Evolutionary conservation across 202 grass and related monocot species (phyloP).

Genomic region (Schoenoplectus tabernaemontani): DNA sequence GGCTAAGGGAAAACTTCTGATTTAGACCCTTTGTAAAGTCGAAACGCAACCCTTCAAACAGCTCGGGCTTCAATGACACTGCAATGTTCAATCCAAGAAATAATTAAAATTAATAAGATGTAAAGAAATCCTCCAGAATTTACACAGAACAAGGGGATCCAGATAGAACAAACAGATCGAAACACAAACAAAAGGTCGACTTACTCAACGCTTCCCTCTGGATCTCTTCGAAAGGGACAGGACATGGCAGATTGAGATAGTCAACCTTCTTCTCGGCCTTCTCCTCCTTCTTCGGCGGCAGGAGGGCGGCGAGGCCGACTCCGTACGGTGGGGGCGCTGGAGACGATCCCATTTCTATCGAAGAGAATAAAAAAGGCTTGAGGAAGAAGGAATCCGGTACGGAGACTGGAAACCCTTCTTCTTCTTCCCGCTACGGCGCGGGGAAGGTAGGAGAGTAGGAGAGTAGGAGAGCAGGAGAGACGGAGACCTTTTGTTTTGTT

Average conservation of each 20-base stretch:
- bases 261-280: slow-evolving; percentile 58
- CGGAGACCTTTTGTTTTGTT: too few species aligned
- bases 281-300: slow-evolving; percentile 44
- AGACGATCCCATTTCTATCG: slow-evolving; percentile 45
- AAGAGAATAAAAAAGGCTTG: not conserved
- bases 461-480: not conserved
- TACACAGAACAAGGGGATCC: slow-evolving; percentile 47
- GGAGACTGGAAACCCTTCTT: not conserved
- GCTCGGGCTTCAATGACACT: slow-evolving; percentile 98
- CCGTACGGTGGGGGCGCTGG: slow-evolving; percentile 35
- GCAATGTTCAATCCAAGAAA: slow-evolving; percentile 93
- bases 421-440: slow-evolving; percentile 27
- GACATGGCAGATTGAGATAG: slow-evolving; percentile 94
- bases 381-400: not conserved
- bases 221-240: slow-evolving; percentile 95
- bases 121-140: slow-evolving; percentile 85
- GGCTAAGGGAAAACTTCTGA: slow-evolving; percentile 87
- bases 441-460: not conserved
- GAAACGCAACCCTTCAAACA: slow-evolving; percentile 92
- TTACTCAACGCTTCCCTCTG: slow-evolving; percentile 93
- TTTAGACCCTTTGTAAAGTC: slow-evolving; percentile 89
- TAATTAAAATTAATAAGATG: too few species aligned
- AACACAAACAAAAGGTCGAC: slow-evolving; percentile 27
- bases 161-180: slow-evolving; percentile 26
- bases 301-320: slow-evolving; percentile 54